These are phyloP conservation scores for Metarhizium guizhouense DNA, from an alignment of 2,329 filamentous ascomycete species.

Conservation along the genomic window DNA sequence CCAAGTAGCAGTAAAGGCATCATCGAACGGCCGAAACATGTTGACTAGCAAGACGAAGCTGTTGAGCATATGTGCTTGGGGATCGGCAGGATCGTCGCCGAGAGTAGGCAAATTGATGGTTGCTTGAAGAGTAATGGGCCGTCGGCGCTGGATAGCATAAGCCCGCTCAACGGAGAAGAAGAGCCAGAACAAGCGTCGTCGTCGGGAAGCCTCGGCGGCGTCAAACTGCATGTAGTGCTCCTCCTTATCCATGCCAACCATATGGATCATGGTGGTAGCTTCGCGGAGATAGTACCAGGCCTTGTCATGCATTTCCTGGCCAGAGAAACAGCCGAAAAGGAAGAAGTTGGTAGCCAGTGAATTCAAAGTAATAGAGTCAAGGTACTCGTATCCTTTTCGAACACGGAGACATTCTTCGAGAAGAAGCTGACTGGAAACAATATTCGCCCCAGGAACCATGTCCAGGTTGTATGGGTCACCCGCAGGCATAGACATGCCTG, in stretches of 20 bases:
- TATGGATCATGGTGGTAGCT: slow-evolving; percentile 60
- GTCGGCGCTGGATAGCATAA: slow-evolving; percentile 62
- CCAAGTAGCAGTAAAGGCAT: slow-evolving; percentile 55
- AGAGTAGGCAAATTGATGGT: slow-evolving; percentile 57
- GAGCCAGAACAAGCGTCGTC: slow-evolving; percentile 64
- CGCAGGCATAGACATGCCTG: slow-evolving; percentile 52
- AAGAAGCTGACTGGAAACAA: slow-evolving; percentile 56
- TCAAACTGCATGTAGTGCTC: slow-evolving; percentile 52
- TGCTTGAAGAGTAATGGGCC: slow-evolving; percentile 61
- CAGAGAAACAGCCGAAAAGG: slow-evolving; percentile 63
- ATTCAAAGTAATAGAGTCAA: slow-evolving; percentile 46
- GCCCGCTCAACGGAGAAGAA: slow-evolving; percentile 63
- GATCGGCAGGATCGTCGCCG: slow-evolving; percentile 50
- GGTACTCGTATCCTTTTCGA: slow-evolving; percentile 52
- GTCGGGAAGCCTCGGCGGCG: slow-evolving; percentile 50
- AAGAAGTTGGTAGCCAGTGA: slow-evolving; percentile 69
- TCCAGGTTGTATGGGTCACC: slow-evolving; percentile 48
- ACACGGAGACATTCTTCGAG: slow-evolving; percentile 60
- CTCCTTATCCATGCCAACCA: slow-evolving; percentile 53
- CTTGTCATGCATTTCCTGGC: slow-evolving; percentile 62
- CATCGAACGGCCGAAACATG: slow-evolving; percentile 58
- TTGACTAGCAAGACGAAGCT: slow-evolving; percentile 52
- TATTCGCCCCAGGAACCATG: slow-evolving; percentile 47
- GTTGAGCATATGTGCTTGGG: slow-evolving; percentile 41
- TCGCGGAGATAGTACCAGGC: slow-evolving; percentile 76